Percentiles rank a stretch among this genome's conserved stretches.
These are phyloP conservation scores for Lantana camara DNA, from an alignment of 257 asterid genomes.

Conservation along the genomic window DNA sequence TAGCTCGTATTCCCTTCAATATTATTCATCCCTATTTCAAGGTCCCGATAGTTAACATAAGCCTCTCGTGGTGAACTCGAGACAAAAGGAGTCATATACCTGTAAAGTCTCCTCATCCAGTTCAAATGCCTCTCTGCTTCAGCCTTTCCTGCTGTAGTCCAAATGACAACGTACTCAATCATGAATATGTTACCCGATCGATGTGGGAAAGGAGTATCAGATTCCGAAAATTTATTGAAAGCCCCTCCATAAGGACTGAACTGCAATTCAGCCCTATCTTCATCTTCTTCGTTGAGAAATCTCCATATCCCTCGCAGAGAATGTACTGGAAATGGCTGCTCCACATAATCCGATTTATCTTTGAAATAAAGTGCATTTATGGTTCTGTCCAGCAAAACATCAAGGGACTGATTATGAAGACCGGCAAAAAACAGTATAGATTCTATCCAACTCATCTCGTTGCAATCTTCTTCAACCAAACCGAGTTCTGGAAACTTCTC, in stretches of 20 bases:
- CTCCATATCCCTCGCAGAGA: too few relatives aligned
- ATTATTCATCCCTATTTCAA: constrained; percentile 36
- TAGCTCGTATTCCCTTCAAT: too few relatives aligned
- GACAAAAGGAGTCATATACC: constrained; percentile 30
- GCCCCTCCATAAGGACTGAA: constrained; percentile 44
- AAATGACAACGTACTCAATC: constrained; percentile 24
- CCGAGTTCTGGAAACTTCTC: constrained; percentile 45
- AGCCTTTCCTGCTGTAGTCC: background rate
- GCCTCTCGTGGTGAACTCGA: constrained; percentile 36
- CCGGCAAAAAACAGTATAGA: constrained; percentile 30
- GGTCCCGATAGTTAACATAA: constrained; percentile 38
- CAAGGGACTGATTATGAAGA: constrained; percentile 9
- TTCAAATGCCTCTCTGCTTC: background rate
- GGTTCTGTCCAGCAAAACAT: too few relatives aligned
- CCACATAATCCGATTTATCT: too few relatives aligned
- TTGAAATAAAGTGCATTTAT: too few relatives aligned
- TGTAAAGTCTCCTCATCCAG: constrained; percentile 29
- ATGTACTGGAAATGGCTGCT: too few relatives aligned
- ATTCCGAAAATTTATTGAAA: constrained; percentile 23
- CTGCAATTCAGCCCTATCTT: too few relatives aligned
- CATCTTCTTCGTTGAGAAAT: too few relatives aligned
- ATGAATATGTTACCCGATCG: constrained; percentile 24
- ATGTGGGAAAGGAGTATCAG: constrained; percentile 35
- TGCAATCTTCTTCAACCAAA: constrained; percentile 35
- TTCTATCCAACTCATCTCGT: constrained; percentile 51